Evolutionary conservation across 192 early-diverging fungal species (phyloP).

Genomic region (Coemansia sp.): DNA sequence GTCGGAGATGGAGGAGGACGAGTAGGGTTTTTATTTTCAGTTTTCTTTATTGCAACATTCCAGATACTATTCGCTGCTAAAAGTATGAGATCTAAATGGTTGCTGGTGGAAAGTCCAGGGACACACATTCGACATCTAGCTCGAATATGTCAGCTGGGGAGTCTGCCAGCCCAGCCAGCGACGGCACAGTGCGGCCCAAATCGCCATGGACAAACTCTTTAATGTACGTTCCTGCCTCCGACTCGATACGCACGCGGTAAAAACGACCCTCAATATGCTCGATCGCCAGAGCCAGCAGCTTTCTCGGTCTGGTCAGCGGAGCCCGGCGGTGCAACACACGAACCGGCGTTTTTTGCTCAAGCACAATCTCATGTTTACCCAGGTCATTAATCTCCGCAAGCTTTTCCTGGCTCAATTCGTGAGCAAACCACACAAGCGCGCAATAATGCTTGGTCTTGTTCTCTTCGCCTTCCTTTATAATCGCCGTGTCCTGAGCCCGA

Average conservation of each 20-base stretch:
- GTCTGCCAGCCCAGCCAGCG: constrained; percentile 61
- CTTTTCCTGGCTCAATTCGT: constrained; percentile 53
- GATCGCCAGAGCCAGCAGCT: constrained; percentile 56
- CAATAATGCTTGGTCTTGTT: constrained; percentile 70
- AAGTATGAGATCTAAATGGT: not conserved
- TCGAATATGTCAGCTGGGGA: constrained; percentile 71
- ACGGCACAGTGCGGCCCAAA: constrained; percentile 78
- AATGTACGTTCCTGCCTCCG: constrained; percentile 84
- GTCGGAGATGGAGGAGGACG: constrained; percentile 64
- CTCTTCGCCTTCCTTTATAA: constrained; percentile 77
- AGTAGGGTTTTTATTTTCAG: constrained; percentile 25
- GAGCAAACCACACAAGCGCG: constrained; percentile 69
- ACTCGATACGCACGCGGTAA: constrained; percentile 67
- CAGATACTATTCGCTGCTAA: too few species aligned
- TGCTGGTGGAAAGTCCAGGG: constrained; percentile 75
- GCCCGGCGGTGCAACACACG: constrained; percentile 72
- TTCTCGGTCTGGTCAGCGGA: constrained; percentile 59
- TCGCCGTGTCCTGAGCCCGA: constrained; percentile 54
- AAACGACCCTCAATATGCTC: constrained; percentile 55
- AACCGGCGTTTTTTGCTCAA: constrained; percentile 71
- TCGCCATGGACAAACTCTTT: constrained; percentile 98
- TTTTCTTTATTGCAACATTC: not conserved
- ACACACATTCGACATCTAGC: constrained; percentile 83
- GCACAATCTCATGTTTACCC: constrained; percentile 50
- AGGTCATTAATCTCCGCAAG: constrained; percentile 57